Conservation (phyloP, 2,329 filamentous ascomycete species). For the Orbilia javanica region DNA sequence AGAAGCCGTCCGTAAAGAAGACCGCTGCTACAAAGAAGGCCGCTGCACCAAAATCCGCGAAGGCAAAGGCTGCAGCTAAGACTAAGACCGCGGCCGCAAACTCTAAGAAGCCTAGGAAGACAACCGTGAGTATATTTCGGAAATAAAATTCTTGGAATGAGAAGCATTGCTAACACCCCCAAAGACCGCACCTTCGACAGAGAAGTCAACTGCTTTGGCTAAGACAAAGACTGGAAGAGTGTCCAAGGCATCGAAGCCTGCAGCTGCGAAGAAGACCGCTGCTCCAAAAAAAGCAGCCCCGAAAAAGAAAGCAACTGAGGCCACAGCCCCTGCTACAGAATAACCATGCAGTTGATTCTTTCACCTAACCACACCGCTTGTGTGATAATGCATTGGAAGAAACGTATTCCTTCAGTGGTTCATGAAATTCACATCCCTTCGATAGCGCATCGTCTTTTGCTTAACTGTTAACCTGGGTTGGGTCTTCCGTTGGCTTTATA, state of each 20-base stretch:
- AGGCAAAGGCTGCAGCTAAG: conserved; percentile 38
- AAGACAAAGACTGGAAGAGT: conserved; percentile 55
- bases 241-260: conserved; percentile 37
- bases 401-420: neutral
- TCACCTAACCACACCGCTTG: neutral
- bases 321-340: conserved; percentile 20
- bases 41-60: conserved; percentile 21
- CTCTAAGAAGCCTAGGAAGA: conserved; percentile 54
- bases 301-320: conserved; percentile 46
- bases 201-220: conserved; percentile 31
- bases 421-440: neutral
- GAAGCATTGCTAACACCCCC: neutral
- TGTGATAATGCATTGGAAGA: neutral
- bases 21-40: conserved; percentile 34
- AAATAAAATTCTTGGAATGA: neutral
- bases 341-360: neutral
- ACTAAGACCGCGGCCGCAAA: conserved; percentile 44
- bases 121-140: conserved; percentile 4
- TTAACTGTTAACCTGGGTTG: conserved; percentile 21
- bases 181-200: neutral
- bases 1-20: conserved; percentile 35
- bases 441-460: neutral
- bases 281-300: conserved; percentile 35
- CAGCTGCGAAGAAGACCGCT: conserved; percentile 32
- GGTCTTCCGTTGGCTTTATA: conserved; percentile 3